Base-by-base conservation (phyloP, 169 alveolate species). In the Plasmodium gonderi region DNA sequence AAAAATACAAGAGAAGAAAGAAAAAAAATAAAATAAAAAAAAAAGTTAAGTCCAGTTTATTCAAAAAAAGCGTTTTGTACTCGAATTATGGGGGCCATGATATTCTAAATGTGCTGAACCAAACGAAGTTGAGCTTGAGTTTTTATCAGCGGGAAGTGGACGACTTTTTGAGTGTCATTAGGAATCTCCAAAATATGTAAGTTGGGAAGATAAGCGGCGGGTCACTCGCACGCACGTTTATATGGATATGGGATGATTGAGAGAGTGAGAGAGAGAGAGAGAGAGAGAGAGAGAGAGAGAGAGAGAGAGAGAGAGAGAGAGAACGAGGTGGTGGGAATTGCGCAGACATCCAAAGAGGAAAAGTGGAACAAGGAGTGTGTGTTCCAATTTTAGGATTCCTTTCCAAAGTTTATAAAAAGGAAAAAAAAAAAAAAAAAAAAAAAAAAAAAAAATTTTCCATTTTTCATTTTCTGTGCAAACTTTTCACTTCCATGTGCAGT, bases 141-240 rank as follows among this genome's bases (percentile, higher is more conserved):
- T 89, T 89, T 47, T 78, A 89, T 6, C 85, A 89, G 69, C 67
- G 94, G 45, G 94, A 89, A 38, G 69, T 77, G 1, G 94, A 89
- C 38, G 90, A 77, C 42, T 78, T 77, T 60, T 77, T 89, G 72
- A 64, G 44, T 44, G 94, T 89, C 75, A 89, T 89, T 51, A 54
- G 91, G 77, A 89, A 89, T 60, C 65, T 89, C 38, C 94, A 89
- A 44, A 77, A 89, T 67, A 77, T 89, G 94, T 89, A 89, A 75
- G 89, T 23, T 20, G 29, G 38, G 31, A 14, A 44, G 33, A 14
- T 14, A 69, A 6, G 51, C 33, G 33, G 74, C 26, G 14, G 23
- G 17, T n/a, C 17, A 29, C 20, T 7, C 14, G n/a, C 67, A 20
- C 29, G 14, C 17, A 9, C 47, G 79, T 64, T 12, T 45, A 7